Evolutionary conservation across 2,329 filamentous ascomycete genomes (phyloP).

Genomic region (Colletotrichum melonis): DNA sequence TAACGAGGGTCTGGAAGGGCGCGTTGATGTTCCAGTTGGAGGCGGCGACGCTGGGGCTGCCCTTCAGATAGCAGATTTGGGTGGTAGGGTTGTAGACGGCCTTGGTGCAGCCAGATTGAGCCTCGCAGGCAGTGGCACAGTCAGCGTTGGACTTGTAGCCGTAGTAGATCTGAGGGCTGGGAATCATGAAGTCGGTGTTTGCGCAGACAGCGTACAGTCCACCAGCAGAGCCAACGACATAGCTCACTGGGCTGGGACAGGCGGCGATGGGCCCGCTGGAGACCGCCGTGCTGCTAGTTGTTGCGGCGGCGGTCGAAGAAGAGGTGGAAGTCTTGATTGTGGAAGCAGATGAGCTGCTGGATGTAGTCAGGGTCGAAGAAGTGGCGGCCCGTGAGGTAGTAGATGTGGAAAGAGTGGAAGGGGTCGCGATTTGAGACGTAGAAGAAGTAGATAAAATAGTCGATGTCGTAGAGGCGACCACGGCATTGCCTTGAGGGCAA

Average conservation of each 20-base stretch:
- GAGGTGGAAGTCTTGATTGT: not conserved
- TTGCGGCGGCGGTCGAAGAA: not conserved
- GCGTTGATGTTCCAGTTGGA: conserved; percentile 20
- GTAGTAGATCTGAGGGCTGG: conserved; percentile 23
- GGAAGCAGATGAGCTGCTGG: not conserved
- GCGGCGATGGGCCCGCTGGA: not conserved
- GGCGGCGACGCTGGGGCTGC: not conserved
- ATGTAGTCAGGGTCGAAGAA: not conserved
- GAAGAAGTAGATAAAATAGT: not conserved
- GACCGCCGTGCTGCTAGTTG: not conserved
- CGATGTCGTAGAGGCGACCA: not conserved
- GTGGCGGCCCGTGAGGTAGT: not conserved
- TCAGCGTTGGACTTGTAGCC: conserved; percentile 10
- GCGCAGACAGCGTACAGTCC: conserved; percentile 16
- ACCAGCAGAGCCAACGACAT: conserved; percentile 10
- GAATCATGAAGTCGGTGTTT: conserved; percentile 21
- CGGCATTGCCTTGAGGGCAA: conserved; percentile 4
- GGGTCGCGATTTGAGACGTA: not conserved
- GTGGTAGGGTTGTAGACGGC: conserved; percentile 14
- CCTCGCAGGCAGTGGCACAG: conserved; percentile 5
- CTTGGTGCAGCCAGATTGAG: conserved; percentile 4
- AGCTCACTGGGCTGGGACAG: conserved; percentile 17
- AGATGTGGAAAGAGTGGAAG: not conserved
- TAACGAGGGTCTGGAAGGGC: conserved; percentile 17
- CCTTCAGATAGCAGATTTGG: conserved; percentile 17